Evolutionary conservation across 163 green algal species (phyloP).

Genomic region (Scenedesmus sp.): DNA sequence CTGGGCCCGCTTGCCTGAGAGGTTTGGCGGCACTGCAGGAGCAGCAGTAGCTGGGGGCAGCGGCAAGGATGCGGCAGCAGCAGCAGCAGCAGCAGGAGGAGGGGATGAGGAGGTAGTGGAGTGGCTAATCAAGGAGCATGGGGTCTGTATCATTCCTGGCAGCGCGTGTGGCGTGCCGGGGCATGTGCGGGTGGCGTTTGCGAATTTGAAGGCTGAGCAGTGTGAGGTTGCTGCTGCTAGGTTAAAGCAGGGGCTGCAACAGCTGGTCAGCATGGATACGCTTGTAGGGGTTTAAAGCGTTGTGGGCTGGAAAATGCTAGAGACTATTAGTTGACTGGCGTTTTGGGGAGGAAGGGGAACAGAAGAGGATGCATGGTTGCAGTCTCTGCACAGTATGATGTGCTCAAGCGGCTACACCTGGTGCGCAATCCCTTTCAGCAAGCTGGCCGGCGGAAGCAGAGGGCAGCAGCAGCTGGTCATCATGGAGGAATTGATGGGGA

Average conservation of each 20-base stretch:
- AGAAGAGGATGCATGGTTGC: too few relatives aligned
- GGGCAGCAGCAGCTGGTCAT: too few relatives aligned
- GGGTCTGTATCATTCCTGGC: constrained; percentile 91
- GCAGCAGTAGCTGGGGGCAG: not conserved
- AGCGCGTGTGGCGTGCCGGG: constrained; percentile 78
- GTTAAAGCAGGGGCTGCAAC: constrained; percentile 79
- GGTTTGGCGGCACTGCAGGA: constrained; percentile 20
- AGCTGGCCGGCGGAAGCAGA: too few relatives aligned
- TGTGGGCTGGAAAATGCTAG: too few relatives aligned
- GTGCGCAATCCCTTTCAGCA: not conserved
- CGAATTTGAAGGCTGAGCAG: constrained; percentile 76
- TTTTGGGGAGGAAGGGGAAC: too few relatives aligned
- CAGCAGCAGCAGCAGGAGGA: not conserved
- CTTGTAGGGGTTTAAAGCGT: not conserved
- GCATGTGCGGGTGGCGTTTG: constrained; percentile 86
- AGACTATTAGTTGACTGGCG: too few relatives aligned
- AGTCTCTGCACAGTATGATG: too few relatives aligned
- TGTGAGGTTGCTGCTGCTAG: constrained; percentile 77
- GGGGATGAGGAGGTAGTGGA: constrained; percentile 83
- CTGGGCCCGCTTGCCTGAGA: constrained; percentile 81
- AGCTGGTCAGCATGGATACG: constrained; percentile 65
- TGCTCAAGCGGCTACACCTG: not conserved
- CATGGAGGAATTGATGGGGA: too few relatives aligned
- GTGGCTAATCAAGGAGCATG: constrained; percentile 86
- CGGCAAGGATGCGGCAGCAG: not conserved